Evolutionary conservation across 2,329 filamentous ascomycete genomes (phyloP), one percentile per base, ranked within the genome.

Genomic region (Arthrobotrys megalospora): DNA sequence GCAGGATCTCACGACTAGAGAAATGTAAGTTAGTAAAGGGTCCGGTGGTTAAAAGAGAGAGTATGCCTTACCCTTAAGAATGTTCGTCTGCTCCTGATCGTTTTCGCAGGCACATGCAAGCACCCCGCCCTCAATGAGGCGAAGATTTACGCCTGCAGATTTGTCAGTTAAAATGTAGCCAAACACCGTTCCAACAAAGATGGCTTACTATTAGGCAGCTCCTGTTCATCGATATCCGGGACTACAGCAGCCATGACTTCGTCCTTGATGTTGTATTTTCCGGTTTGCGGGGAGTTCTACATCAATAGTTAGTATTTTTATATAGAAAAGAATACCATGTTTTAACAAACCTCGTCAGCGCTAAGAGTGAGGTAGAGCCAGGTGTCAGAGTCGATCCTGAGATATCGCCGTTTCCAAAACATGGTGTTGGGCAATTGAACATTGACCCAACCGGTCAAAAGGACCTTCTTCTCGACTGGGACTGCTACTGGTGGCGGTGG

Each of bases 351-450:
- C 80, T 89, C 89, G 19, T 90, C 88, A 79, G 90, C 90, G 16
- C 91, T 88, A 7, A 91, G 88, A 48, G 91, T 92, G 79, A 99
- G 88, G 73, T 97, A 91, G 45, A 99, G 86, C 84, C 92, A 94
- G 16, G 95, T 96, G 77, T 92, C 88, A 7, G 90, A 90, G 84
- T 98, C 94, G 71, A 99, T 89, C 80, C 91, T 91, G 85, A 97
- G 90, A 82, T 91, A 94, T 77, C 96, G 90, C 68, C 95, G 92
- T 86, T 98, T 99, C 96, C 96, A 99, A 11, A 99, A 88, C 55
- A 99, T 87, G 68, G 93, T 97, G 83, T 98, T 95, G 0, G 96
- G 96, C 83, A 99, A 97, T 83, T 99, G 96, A 10, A 98, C 93
- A 82, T 99, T 98, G 80, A 99, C 91, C 79, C 80, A 82, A 12